Evolutionary conservation across 495 filamentous ascomycete genomes (phyloP).

Genomic region (Parathielavia appendiculata): DNA sequence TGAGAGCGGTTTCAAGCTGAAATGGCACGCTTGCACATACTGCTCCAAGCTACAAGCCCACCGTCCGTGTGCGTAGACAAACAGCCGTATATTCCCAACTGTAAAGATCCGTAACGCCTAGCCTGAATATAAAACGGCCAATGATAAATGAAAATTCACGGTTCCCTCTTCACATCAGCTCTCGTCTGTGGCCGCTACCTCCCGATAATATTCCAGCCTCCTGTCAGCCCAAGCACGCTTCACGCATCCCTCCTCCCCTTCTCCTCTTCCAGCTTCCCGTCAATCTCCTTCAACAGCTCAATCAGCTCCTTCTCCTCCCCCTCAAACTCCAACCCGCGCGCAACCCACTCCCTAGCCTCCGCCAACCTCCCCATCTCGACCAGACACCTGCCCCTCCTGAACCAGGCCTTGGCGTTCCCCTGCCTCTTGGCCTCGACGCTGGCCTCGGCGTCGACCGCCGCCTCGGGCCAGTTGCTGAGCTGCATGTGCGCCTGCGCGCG

Average conservation of each 20-base stretch:
- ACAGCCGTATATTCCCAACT: neutral
- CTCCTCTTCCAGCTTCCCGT: conserved; percentile 35
- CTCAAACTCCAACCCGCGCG: conserved; percentile 74
- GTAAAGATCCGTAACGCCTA: neutral
- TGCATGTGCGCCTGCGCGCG: conserved; percentile 88
- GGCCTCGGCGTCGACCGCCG: conserved; percentile 70
- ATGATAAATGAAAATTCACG: neutral
- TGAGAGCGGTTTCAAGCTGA: too few relatives aligned
- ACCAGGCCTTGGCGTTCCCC: conserved; percentile 93
- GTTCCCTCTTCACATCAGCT: neutral
- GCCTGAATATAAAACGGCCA: neutral
- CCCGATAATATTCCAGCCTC: neutral
- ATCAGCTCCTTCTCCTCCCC: conserved; percentile 67
- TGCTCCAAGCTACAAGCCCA: too few relatives aligned
- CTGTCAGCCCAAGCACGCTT: neutral
- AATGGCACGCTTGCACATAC: too few relatives aligned
- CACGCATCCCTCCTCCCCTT: conserved; percentile 21
- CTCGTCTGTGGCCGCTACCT: neutral
- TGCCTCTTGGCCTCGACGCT: conserved; percentile 84
- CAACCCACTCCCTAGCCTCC: conserved; percentile 73
- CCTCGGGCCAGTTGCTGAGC: conserved; percentile 73
- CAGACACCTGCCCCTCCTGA: conserved; percentile 73
- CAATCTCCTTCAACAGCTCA: conserved; percentile 64
- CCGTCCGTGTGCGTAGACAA: too few relatives aligned
- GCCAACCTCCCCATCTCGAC: conserved; percentile 84